phyloP scores from a whole-genome alignment of 1,139 yeast species.

The Pichia terricola region DNA sequence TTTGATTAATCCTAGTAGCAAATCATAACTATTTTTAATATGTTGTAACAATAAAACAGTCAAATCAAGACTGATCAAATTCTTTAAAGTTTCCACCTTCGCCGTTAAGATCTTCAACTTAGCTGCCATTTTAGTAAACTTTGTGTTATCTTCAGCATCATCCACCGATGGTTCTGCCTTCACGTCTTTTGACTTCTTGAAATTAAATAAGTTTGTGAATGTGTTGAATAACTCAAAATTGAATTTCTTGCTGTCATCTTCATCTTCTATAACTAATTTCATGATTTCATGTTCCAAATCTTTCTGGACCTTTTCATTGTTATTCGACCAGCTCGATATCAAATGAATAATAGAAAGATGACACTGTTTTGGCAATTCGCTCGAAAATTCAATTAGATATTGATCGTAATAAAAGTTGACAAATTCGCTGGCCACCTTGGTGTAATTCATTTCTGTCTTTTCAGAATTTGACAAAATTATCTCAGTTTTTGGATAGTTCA shows the following conservation, averaged over 20 bases:
- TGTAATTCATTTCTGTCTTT: conserved; percentile 20
- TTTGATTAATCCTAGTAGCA: conserved; percentile 25
- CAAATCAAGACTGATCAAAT: conserved; percentile 36
- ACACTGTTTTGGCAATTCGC: conserved; percentile 25
- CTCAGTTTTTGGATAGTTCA: conserved; percentile 22
- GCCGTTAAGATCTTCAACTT: conserved; percentile 41
- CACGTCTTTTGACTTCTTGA: conserved; percentile 22
- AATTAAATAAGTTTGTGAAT: conserved; percentile 48
- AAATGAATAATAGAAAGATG: conserved; percentile 19
- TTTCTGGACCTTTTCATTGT: conserved; percentile 18
- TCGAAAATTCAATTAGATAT: conserved; percentile 24
- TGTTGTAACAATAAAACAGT: conserved; percentile 34
- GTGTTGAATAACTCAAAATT: conserved; percentile 26
- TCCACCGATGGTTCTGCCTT: conserved; percentile 19
- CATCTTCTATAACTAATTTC: conserved; percentile 22
- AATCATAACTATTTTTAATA: conserved; percentile 34
- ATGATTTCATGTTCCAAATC: conserved; percentile 22
- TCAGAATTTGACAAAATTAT: conserved; percentile 4
- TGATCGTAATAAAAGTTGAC: conserved; percentile 26
- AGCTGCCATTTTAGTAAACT: conserved; percentile 34
- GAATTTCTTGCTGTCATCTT: conserved; percentile 14
- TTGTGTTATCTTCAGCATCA: conserved; percentile 13
- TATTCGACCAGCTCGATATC: conserved; percentile 21
- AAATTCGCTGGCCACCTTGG: conserved; percentile 21
- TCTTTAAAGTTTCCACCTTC: conserved; percentile 34